Percentiles rank a stretch among this genome's conserved stretches.
These are phyloP conservation scores for Lachancea quebecensis DNA, from an alignment of 805 yeast genomes.

Conservation along the genomic window DNA sequence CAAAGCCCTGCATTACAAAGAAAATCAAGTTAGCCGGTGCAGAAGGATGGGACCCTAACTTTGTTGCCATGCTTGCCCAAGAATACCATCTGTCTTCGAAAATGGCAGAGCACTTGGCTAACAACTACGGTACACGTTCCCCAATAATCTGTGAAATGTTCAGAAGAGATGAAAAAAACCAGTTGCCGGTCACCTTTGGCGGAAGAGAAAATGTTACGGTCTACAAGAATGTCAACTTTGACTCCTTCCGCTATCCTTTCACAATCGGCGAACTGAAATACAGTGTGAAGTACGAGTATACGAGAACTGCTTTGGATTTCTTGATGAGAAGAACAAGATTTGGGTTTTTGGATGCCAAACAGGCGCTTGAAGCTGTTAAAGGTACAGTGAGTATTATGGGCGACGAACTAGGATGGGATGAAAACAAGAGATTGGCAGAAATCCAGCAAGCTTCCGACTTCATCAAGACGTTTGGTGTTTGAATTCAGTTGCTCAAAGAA, in stretches of 20 bases:
- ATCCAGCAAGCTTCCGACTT: conserved; percentile 43
- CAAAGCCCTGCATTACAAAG: conserved; percentile 37
- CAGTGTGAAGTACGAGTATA: conserved; percentile 74
- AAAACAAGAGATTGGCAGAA: conserved; percentile 48
- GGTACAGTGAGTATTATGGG: conserved; percentile 84
- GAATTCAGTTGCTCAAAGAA: not conserved
- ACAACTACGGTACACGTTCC: conserved; percentile 86
- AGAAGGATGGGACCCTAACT: conserved; percentile 66
- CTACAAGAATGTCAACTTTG: conserved; percentile 20
- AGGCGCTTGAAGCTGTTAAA: conserved; percentile 73
- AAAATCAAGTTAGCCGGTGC: conserved; percentile 66
- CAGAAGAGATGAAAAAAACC: conserved; percentile 45
- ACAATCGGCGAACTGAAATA: conserved; percentile 86
- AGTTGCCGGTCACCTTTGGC: conserved; percentile 61
- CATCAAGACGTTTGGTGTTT: conserved; percentile 56
- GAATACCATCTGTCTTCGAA: conserved; percentile 62
- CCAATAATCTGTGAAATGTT: conserved; percentile 61
- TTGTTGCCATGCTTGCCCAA: conserved; percentile 74
- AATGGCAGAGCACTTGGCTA: conserved; percentile 74
- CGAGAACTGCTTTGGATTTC: conserved; percentile 83
- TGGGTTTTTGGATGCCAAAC: conserved; percentile 83
- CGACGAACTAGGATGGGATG: conserved; percentile 68
- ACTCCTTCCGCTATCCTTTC: conserved; percentile 67
- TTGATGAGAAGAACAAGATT: conserved; percentile 88
- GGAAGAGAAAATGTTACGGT: conserved; percentile 28